Conservation (phyloP, 176 grass and related monocot species). For the Juncus effusus region DNA sequence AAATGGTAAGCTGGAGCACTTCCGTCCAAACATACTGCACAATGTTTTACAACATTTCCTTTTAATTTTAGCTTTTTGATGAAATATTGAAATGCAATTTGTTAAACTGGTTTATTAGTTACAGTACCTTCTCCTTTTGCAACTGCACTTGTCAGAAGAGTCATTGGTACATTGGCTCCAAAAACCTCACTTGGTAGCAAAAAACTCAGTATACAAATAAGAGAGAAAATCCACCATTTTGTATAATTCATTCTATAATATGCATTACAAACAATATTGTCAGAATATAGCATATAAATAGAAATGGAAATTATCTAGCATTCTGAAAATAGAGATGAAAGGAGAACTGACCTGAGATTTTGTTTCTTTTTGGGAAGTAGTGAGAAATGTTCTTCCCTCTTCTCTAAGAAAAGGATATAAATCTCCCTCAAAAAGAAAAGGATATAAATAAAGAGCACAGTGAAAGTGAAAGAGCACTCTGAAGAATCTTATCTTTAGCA, state of each 20-base stretch:
- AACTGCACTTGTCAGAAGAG: conserved; percentile 45
- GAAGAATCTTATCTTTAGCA: background rate
- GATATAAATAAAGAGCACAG: background rate
- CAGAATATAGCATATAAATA: background rate
- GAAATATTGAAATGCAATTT: no score
- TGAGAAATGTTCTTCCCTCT: conserved; percentile 23
- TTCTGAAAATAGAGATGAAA: background rate
- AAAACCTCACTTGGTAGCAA: conserved; percentile 10
- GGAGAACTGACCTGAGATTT: background rate
- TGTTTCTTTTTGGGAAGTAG: background rate
- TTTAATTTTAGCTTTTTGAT: no score
- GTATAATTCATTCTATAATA: conserved; percentile 25
- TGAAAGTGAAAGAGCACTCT: background rate
- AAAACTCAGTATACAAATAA: conserved; percentile 33
- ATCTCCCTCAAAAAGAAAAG: conserved; percentile 25
- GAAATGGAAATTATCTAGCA: background rate
- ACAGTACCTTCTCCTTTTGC: conserved; percentile 63
- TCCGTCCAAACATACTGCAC: conserved; percentile 81
- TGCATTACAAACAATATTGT: background rate
- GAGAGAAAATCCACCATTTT: conserved; percentile 28
- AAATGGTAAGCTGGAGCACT: conserved; percentile 82
- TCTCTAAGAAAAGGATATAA: conserved; percentile 24
- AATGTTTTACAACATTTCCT: no score
- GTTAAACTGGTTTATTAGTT: background rate
- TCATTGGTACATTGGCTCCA: conserved; percentile 50